Conservation (phyloP, 2,329 filamentous ascomycete genomes). For the Pseudogymnoascus sp. region DNA sequence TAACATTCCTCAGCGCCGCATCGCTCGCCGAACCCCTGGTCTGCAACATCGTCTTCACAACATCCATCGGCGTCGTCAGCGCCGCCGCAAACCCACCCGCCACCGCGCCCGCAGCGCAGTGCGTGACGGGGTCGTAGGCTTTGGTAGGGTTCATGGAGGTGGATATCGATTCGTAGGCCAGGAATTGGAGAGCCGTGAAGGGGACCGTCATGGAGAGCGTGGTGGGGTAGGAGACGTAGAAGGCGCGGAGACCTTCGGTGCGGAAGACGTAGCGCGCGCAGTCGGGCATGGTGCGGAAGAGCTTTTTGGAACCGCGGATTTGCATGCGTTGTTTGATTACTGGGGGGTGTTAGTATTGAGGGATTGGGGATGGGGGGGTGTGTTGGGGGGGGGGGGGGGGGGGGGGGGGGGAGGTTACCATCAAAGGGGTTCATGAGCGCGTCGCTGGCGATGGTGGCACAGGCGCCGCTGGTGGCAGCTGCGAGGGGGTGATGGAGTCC, state of each 20-base stretch:
- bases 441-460: constrained; percentile 93
- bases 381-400: background rate
- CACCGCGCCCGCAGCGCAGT: constrained; percentile 85
- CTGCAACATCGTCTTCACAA: constrained; percentile 96
- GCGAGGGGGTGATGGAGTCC: constrained; percentile 88
- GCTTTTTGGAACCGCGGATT: constrained; percentile 80
- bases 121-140: constrained; percentile 84
- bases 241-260: constrained; percentile 79
- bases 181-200: constrained; percentile 94
- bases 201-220: constrained; percentile 98
- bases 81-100: constrained; percentile 91
- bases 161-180: constrained; percentile 94
- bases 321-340: constrained; percentile 99
- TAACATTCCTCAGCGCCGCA: constrained; percentile 47
- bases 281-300: constrained; percentile 77
- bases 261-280: constrained; percentile 84
- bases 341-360: constrained; percentile 31
- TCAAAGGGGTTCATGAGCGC: constrained; percentile 99
- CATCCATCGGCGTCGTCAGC: constrained; percentile 91
- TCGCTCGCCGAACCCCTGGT: constrained; percentile 81
- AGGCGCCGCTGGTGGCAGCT: constrained; percentile 85
- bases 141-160: constrained; percentile 84
- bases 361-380: background rate
- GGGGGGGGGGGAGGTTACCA: constrained; percentile 48
- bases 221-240: constrained; percentile 97